Evolutionary conservation across 257 asterid genomes (phyloP), one percentile per base, ranked within the genome.

Genomic region (Perilla frutescens): DNA sequence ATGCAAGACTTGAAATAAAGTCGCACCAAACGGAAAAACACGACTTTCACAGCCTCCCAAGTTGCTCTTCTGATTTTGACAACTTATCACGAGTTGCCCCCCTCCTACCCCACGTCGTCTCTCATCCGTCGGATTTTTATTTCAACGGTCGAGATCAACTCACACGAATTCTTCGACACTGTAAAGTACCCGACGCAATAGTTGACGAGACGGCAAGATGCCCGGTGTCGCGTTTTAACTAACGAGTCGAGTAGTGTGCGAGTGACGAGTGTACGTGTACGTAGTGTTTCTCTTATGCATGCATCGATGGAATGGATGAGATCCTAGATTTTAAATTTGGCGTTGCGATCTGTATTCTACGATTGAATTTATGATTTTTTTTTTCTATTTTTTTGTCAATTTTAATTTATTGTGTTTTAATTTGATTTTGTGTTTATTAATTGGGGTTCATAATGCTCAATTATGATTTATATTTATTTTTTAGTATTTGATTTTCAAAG

Each of bases 11-110:
- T 50, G 36, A 81, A 39, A 36, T 5, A 9, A 41, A 71, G 76
- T 75, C 79, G 56, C 78, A 75, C 80, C 43, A 79, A 20, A 60
- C 0, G 68, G 64, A 7, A 5, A 7, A 5, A 7, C 4, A 78
- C 81, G 84, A 84, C 86, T 76, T 77, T 63, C 6, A 7, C 79
- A 51, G 73, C 69, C 87, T 54, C 77, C 64, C 68, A 77, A 45
- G 40, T 77, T 83, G 81, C 82, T 47, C 68, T 68, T 73, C 31
- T 75, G 92, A 86, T 84, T 34, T 79, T 81, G 92, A 86, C 90
- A 55, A 56, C 66, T 48, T 71, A 71, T 77, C 96, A 87, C 88
- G 91, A 77, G 85, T 79, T 84, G 96, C 84, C 87, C 86, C 54
- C 73, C 40, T 40, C 49, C n/a, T 70, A 31, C 79, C 76, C 78